These are phyloP conservation scores for Phytophthora litchii DNA, from an alignment of 352 stramenopile species.

Conservation along the genomic window DNA sequence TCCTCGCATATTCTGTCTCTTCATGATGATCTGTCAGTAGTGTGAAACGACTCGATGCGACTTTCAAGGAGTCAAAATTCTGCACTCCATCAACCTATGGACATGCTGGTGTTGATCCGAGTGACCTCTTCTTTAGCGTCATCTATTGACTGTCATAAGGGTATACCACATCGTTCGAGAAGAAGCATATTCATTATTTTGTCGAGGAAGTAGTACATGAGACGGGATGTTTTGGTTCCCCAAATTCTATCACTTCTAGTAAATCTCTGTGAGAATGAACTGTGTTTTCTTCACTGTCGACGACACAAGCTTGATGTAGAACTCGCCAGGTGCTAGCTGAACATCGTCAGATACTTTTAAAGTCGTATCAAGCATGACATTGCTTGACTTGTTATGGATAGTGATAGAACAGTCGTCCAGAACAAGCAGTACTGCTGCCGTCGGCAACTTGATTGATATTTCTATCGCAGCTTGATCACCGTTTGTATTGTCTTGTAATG, in stretches of 20 bases:
- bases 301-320: constrained; percentile 13
- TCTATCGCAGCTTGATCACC: constrained; percentile 11
- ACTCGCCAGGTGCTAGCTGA: constrained; percentile 16
- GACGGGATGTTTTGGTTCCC: too few species aligned
- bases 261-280: constrained; percentile 36
- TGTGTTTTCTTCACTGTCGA: constrained; percentile 19
- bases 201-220: too few species aligned
- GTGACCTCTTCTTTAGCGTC: too few species aligned
- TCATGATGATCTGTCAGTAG: background rate
- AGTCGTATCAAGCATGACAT: constrained; percentile 3
- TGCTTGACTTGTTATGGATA: background rate
- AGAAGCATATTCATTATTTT: too few species aligned
- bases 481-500: constrained; percentile 18
- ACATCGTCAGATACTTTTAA: constrained; percentile 34
- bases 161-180: too few species aligned
- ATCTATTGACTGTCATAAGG: too few species aligned
- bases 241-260: too few species aligned
- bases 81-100: too few species aligned
- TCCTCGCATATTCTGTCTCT: constrained; percentile 25
- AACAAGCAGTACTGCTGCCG: constrained; percentile 42
- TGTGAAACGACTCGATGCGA: constrained; percentile 25
- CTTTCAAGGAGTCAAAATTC: constrained; percentile 3
- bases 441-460: constrained; percentile 37
- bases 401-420: constrained; percentile 27
- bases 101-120: too few species aligned